These are phyloP conservation scores for Fusarium nygamai DNA, from an alignment of 2,329 filamentous ascomycete species.

Conservation along the genomic window DNA sequence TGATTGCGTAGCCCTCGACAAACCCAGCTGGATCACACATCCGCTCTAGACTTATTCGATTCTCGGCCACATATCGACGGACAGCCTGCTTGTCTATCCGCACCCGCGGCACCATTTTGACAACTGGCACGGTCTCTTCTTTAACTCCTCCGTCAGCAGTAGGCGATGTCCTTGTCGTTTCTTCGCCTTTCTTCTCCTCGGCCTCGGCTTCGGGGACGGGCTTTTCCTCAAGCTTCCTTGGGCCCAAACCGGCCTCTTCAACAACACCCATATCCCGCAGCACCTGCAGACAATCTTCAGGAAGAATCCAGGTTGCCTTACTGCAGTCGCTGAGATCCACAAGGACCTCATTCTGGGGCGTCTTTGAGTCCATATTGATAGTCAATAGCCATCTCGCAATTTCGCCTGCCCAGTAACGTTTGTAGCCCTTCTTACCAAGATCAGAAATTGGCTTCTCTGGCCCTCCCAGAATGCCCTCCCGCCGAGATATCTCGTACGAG, in stretches of 20 bases:
- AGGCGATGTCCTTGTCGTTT: constrained; percentile 12
- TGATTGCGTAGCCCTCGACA: constrained; percentile 70
- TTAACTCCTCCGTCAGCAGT: constrained; percentile 29
- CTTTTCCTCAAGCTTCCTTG: constrained; percentile 48
- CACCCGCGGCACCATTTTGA: constrained; percentile 56
- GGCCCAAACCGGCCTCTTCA: constrained; percentile 63
- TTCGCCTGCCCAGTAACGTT: constrained; percentile 86
- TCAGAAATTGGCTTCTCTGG: constrained; percentile 94
- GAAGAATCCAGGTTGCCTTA: constrained; percentile 81
- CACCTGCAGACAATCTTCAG: constrained; percentile 83
- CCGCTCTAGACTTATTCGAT: constrained; percentile 70
- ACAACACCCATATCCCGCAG: constrained; percentile 83
- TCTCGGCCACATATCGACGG: constrained; percentile 71
- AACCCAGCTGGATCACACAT: constrained; percentile 82
- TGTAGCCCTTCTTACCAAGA: constrained; percentile 83
- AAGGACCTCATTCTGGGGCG: constrained; percentile 54
- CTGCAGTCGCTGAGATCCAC: constrained; percentile 78
- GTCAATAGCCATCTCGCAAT: constrained; percentile 75
- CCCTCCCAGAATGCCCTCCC: constrained; percentile 85
- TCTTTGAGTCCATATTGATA: constrained; percentile 50
- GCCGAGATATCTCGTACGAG: constrained; percentile 88
- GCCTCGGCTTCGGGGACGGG: constrained; percentile 15
- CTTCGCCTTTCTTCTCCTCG: constrained; percentile 36
- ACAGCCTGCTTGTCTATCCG: constrained; percentile 66
- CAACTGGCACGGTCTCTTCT: constrained; percentile 44